Conservation (phyloP, 345 rosid genomes). For the Salix brachista region DNA sequence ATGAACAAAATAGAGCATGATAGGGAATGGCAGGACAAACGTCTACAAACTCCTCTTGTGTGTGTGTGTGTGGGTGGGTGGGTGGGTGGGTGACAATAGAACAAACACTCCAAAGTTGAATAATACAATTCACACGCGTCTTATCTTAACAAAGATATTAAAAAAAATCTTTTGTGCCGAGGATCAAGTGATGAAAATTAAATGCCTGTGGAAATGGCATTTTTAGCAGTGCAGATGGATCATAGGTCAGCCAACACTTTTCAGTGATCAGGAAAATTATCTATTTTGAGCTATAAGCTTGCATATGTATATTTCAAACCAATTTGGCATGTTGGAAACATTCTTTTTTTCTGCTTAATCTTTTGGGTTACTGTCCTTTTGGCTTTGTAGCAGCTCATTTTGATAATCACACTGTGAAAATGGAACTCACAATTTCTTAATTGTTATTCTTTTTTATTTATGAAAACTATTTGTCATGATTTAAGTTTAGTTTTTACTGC, state of each 20-base stretch:
- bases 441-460: background rate
- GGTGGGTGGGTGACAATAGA: too few species aligned
- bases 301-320: background rate
- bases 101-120: too few species aligned
- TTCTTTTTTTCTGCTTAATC: conserved; percentile 1
- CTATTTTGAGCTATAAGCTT: conserved; percentile 13
- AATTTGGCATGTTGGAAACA: background rate
- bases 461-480: background rate
- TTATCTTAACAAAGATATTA: too few species aligned
- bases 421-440: conserved; percentile 12
- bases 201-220: conserved; percentile 44
- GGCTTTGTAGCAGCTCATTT: conserved; percentile 7
- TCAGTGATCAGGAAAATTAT: conserved; percentile 51
- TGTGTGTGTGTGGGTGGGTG: too few species aligned
- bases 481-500: background rate
- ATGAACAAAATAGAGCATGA: too few species aligned
- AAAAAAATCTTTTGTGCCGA: conserved; percentile 36
- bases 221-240: conserved; percentile 45
- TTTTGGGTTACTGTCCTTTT: conserved; percentile 13
- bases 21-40: too few species aligned
- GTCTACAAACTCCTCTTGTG: too few species aligned
- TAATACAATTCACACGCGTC: too few species aligned
- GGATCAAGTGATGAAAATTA: conserved; percentile 41
- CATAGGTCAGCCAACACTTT: conserved; percentile 32
- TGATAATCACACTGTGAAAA: conserved; percentile 3